phyloP scores from a whole-genome alignment of 306 rosid genomes.

The Benincasa hispida region DNA sequence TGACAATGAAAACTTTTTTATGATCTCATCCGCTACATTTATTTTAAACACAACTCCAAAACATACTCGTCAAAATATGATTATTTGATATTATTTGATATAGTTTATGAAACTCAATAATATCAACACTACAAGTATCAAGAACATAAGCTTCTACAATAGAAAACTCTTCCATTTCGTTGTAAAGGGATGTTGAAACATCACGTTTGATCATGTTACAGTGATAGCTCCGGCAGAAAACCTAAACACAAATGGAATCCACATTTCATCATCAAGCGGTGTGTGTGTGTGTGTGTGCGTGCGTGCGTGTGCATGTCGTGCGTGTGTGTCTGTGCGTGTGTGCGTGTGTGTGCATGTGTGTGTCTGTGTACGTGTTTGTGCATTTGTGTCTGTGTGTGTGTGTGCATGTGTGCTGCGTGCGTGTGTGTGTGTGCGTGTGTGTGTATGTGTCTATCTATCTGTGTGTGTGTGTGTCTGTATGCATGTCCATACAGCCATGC shows the following conservation, averaged over 20 bases:
- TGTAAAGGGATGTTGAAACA: constrained; percentile 17
- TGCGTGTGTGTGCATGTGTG: constrained; percentile 20
- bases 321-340: background rate
- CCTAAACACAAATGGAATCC: constrained; percentile 35
- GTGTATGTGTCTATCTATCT: too few species aligned
- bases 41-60: background rate
- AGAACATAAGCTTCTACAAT: background rate
- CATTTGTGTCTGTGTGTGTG: too few species aligned
- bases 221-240: constrained; percentile 4
- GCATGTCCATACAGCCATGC: too few species aligned
- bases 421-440: too few species aligned
- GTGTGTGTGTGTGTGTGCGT: too few species aligned
- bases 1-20: too few species aligned
- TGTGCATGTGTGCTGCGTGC: too few species aligned
- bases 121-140: background rate
- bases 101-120: constrained; percentile 16
- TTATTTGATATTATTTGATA: background rate
- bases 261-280: constrained; percentile 2
- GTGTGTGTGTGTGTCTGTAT: too few species aligned
- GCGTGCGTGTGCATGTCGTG: too few species aligned
- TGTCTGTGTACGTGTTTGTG: too few species aligned
- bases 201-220: background rate
- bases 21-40: background rate
- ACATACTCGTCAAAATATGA: background rate
- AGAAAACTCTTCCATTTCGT: background rate